Conservation (phyloP, 2,329 filamentous ascomycete species). For the Didymella keratinophila region DNA sequence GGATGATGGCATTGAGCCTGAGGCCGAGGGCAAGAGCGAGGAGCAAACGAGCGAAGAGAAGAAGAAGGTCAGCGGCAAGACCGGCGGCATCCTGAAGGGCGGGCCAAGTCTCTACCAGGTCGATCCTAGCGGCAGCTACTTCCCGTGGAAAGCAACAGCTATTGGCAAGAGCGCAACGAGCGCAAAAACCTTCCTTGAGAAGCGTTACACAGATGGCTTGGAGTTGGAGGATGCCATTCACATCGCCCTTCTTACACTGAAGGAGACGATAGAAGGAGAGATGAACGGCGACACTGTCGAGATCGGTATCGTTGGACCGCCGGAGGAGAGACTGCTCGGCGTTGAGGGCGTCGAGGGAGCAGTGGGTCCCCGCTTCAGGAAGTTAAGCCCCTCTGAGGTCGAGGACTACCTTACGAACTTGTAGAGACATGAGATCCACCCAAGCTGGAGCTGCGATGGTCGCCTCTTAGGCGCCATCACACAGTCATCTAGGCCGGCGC, state of each 20-base stretch:
- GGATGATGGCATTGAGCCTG: slow-evolving; percentile 95
- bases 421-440: slow-evolving; percentile 59
- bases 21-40: slow-evolving; percentile 69
- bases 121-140: slow-evolving; percentile 98
- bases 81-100: slow-evolving; percentile 92
- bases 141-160: slow-evolving; percentile 98
- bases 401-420: slow-evolving; percentile 99
- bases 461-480: slow-evolving; percentile 13
- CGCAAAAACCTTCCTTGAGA: slow-evolving; percentile 98
- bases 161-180: slow-evolving; percentile 99
- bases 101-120: slow-evolving; percentile 98
- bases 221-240: slow-evolving; percentile 98
- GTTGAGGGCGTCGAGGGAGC: slow-evolving; percentile 88
- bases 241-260: slow-evolving; percentile 94
- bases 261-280: slow-evolving; percentile 99
- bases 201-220: slow-evolving; percentile 95
- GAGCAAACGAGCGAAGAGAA: slow-evolving; percentile 64
- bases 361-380: slow-evolving; percentile 86
- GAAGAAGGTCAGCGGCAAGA: slow-evolving; percentile 83
- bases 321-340: slow-evolving; percentile 90
- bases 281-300: slow-evolving; percentile 99
- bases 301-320: slow-evolving; percentile 95
- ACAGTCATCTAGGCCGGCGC: slow-evolving; percentile 19
- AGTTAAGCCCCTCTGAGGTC: slow-evolving; percentile 96
- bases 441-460: neutral